Evolutionary conservation across 768 basidiomycete genomes (phyloP).

Genomic region (Auricularia auricula-judae): DNA sequence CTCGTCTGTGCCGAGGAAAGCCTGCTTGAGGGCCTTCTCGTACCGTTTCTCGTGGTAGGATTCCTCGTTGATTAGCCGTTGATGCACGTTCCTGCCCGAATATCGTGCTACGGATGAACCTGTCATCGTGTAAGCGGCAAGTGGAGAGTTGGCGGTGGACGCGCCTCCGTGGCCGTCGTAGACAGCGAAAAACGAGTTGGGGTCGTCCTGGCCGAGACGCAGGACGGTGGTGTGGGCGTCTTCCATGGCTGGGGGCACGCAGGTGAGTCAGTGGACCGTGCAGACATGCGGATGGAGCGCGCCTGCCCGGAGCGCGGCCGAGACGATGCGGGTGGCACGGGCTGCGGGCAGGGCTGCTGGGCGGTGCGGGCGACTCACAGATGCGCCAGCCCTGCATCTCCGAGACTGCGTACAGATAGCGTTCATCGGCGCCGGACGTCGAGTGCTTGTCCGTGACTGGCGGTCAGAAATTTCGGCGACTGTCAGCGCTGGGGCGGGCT

Average conservation of each 20-base stretch:
- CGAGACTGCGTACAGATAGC: constrained; percentile 64
- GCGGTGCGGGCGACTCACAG: constrained; percentile 49
- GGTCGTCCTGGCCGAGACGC: constrained; percentile 37
- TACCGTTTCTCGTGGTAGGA: constrained; percentile 62
- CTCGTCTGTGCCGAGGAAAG: constrained; percentile 91
- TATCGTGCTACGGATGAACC: constrained; percentile 79
- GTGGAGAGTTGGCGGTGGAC: background rate
- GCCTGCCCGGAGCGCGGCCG: background rate
- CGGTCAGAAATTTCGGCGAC: constrained; percentile 3
- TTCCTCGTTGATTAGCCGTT: constrained; percentile 61
- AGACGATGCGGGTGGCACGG: background rate
- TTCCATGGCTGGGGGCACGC: constrained; percentile 72
- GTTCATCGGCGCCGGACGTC: constrained; percentile 56
- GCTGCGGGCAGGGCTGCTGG: too few relatives aligned
- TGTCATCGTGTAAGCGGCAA: constrained; percentile 18
- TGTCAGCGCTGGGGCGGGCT: background rate
- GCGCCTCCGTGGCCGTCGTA: constrained; percentile 94
- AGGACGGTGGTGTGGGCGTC: constrained; percentile 79
- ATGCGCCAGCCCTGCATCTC: constrained; percentile 99
- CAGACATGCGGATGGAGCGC: background rate
- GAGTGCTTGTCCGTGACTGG: constrained; percentile 77
- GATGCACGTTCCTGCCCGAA: constrained; percentile 76
- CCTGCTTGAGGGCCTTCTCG: constrained; percentile 67
- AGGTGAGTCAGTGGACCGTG: constrained; percentile 10
- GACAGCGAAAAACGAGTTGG: constrained; percentile 84